Evolutionary conservation across 176 grass and related monocot species (phyloP).

Genomic region (Musa troglodytarum): DNA sequence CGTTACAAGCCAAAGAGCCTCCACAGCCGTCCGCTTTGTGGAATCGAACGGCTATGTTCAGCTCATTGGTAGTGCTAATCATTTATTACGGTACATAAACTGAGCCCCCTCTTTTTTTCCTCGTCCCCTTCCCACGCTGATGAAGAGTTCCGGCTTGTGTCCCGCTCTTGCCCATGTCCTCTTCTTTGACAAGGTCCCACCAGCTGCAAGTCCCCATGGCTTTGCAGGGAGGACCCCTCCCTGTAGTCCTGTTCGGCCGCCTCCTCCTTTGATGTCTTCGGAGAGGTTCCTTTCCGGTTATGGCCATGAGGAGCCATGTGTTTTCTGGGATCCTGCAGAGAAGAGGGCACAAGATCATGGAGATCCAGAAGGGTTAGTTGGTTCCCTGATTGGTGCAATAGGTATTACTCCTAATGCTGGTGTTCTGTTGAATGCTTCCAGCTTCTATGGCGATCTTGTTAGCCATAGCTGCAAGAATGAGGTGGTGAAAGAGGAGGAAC

Average conservation of each 20-base stretch:
- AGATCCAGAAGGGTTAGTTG: neutral
- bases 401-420: slow-evolving; percentile 11
- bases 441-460: slow-evolving; percentile 23
- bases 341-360: neutral
- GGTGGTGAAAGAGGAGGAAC: neutral
- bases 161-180: too few species aligned
- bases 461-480: neutral
- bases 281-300: slow-evolving; percentile 32
- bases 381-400: slow-evolving; percentile 2
- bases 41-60: too few species aligned
- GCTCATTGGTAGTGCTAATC: too few species aligned
- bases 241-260: neutral
- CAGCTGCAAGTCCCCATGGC: neutral
- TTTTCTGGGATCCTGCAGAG: neutral
- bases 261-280: slow-evolving; percentile 12
- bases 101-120: too few species aligned
- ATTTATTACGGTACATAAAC: too few species aligned
- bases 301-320: neutral
- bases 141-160: too few species aligned
- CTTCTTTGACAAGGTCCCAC: neutral
- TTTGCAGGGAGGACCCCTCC: neutral
- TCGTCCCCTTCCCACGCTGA: too few species aligned
- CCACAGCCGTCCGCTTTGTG: too few species aligned
- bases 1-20: too few species aligned
- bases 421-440: slow-evolving; percentile 22